Evolutionary conservation across 345 rosid species (phyloP), one percentile per base, ranked within the genome.

Genomic region (Populus davidiana): DNA sequence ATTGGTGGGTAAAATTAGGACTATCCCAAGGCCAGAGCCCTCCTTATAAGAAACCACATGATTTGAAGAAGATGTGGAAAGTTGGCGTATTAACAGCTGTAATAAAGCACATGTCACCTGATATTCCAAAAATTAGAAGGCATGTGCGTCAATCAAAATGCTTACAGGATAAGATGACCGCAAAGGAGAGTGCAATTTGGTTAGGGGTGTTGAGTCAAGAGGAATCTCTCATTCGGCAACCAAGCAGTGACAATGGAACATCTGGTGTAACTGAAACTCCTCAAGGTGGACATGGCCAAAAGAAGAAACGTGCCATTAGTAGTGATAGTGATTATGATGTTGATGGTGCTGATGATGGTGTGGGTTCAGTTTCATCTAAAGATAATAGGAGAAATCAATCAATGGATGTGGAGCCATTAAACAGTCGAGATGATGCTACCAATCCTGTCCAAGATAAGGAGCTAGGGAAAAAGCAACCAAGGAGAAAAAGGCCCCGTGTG

Each of bases 141-240:
- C 98, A 92, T 79, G 89, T 94, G 14, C 95, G 97, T 20, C 95
- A 91, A 78, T 96, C 99, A 27, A 96, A 96, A 79, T 96, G 99
- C 87, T 88, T 96, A 71, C 99, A 96, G 86, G 99, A 96, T 83
- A 96, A 96, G 88, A 96, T 96, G 98, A 94, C 99, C 0, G 99
- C 98, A 66, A 96, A 94, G 86, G 99, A 96, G 86, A 96, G 98
- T 75, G 99, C 98, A 25, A 91, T 94, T 81, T 96, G 99, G 99
- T 82, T 92, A 83, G 95, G 92, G 47, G 98, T 96, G 73, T 81
- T 96, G 90, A 88, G 86, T 85, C 88, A 88, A 70, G 97, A 92
- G 84, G 99, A 93, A 75, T 89, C 98, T 35, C 82, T 83, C 16
- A 85, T 94, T 79, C 89, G 52, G 83, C 97, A 92, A 85, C 93